Conservation (phyloP, 129 eudicot species). For the Artemisia tridentata region DNA sequence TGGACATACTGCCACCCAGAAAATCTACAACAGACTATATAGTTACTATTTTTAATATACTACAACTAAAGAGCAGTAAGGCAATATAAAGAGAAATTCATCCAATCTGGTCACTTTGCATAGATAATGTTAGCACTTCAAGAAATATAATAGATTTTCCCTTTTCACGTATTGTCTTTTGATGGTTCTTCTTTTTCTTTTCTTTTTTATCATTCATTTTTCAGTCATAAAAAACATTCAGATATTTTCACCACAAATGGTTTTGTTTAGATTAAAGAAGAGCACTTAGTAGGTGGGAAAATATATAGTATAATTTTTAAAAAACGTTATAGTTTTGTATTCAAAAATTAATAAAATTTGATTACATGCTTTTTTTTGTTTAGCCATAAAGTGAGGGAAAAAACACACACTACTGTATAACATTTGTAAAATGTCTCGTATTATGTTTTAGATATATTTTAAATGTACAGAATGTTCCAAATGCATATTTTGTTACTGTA, state of each 20-base stretch:
- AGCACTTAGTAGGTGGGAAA: too few species aligned
- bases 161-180: neutral
- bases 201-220: neutral
- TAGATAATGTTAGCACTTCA: constrained; percentile 31
- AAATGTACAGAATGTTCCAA: too few species aligned
- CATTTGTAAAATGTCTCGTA: too few species aligned
- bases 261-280: neutral
- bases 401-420: too few species aligned
- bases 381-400: too few species aligned
- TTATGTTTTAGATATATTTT: too few species aligned
- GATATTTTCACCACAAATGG: neutral
- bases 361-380: too few species aligned
- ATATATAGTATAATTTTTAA: neutral
- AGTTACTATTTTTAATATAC: neutral
- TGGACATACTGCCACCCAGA: neutral
- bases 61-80: neutral
- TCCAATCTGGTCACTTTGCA: constrained; percentile 22
- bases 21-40: neutral
- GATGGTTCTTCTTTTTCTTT: neutral
- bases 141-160: constrained; percentile 8
- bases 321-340: neutral
- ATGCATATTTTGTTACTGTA: too few species aligned
- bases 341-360: neutral
- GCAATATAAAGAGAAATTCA: constrained; percentile 19
- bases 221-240: neutral